Percentiles rank a stretch among this genome's conserved stretches.
phyloP scores from a whole-genome alignment of 148 eudicot species.

The Chenopodium berlandieri region DNA sequence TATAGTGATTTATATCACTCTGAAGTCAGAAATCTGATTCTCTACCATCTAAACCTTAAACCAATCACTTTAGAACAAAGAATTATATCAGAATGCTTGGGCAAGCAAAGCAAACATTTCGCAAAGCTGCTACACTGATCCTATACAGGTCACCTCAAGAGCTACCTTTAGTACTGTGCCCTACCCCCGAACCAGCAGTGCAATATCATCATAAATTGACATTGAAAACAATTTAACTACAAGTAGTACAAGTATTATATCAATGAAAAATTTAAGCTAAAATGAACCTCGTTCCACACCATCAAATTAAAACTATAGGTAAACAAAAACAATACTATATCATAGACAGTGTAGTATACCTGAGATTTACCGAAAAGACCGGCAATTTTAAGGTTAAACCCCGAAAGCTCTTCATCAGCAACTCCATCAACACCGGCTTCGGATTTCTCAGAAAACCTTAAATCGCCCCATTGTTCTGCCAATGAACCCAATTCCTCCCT shows the following conservation, averaged over 20 bases:
- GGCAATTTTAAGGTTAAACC: conserved; percentile 56
- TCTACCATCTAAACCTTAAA: neutral
- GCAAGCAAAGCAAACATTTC: neutral
- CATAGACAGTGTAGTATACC: conserved; percentile 38
- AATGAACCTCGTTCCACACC: neutral
- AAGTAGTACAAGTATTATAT: too few relatives aligned
- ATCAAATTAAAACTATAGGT: neutral
- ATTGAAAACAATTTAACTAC: neutral
- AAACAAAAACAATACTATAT: neutral
- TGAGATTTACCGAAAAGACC: conserved; percentile 59
- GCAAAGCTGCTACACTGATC: neutral
- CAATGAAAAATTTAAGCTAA: neutral
- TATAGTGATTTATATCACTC: too few relatives aligned
- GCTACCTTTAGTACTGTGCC: too few relatives aligned
- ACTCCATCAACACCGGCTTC: conserved; percentile 35
- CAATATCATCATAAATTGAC: too few relatives aligned
- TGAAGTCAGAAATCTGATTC: neutral
- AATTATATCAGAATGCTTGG: neutral
- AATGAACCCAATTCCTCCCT: conserved; percentile 66
- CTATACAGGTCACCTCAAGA: neutral
- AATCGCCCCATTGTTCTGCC: conserved; percentile 63
- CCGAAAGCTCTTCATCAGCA: conserved; percentile 52
- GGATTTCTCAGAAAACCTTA: conserved; percentile 45
- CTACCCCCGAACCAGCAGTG: too few relatives aligned
- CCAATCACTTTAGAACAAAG: neutral